Base-by-base conservation (phyloP, 75 land plant species). In the Ceratopteris richardii region DNA sequence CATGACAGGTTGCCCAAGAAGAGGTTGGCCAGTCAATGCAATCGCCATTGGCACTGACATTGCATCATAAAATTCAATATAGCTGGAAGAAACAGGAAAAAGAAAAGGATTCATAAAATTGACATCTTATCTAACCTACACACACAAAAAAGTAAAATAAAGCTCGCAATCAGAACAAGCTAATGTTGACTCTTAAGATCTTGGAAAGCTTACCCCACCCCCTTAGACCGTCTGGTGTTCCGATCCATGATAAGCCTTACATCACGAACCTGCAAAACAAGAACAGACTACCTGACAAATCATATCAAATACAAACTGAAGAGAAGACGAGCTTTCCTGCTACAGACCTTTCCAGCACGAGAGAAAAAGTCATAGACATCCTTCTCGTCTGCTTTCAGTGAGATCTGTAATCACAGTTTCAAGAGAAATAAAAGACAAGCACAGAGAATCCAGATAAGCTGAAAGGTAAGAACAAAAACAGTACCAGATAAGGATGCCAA, bases 31-130 rank as follows among this genome's bases (percentile, higher is more conserved):
- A 52, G 96, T 80, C 17, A 94, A 71, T 28, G 91, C 91, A 37
- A 94, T 90, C 52, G 99, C 99, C 96, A 90, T 86, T 29, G 96
- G 99, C 33, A 94, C 99, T 26, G 99, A 94, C 90, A 90, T 86
- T 7, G 69, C 99, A 76, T 94, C 99, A 78, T 90, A 90, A 73
- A 94, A 94, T 50, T 94, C 99, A 74, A 94, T 82, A 67, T 94
- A 94, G 78, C 99, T 94, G 81, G 64, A 70, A 30, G 41, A 50
- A 36, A 0, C 21, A n/a, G n/a, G n/a, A n/a, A n/a, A n/a, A n/a
- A n/a, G n/a, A n/a, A n/a, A n/a, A n/a, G n/a, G n/a, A n/a, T n/a
- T n/a, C n/a, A n/a, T n/a, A n/a, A n/a, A n/a, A n/a, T n/a, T n/a
- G n/a, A n/a, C n/a, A n/a, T n/a, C n/a, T n/a, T n/a, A n/a, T n/a